phyloP scores from a whole-genome alignment of 2,329 filamentous ascomycete genomes.

The Lachnellula subtilissima region DNA sequence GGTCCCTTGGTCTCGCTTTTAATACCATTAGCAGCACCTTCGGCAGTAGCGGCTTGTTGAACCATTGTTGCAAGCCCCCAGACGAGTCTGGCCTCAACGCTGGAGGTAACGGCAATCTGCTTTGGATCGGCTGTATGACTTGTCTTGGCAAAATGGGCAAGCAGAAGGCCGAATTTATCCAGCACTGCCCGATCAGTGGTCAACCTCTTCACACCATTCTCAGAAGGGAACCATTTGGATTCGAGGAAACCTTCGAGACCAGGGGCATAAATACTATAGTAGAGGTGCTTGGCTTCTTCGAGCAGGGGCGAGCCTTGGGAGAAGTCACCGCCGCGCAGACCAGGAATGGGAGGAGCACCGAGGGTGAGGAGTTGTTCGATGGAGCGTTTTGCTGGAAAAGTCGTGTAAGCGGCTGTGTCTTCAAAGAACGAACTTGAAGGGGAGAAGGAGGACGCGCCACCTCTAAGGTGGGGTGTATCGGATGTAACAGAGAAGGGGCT shows the following conservation, averaged over 20 bases:
- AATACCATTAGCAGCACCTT: slow-evolving; percentile 20
- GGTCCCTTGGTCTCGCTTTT: slow-evolving; percentile 29
- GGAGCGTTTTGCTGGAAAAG: slow-evolving; percentile 55
- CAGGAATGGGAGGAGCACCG: slow-evolving; percentile 54
- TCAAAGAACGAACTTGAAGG: slow-evolving; percentile 28
- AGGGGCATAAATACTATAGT: slow-evolving; percentile 69
- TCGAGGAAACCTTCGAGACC: slow-evolving; percentile 75
- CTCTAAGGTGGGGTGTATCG: slow-evolving; percentile 44
- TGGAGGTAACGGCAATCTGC: slow-evolving; percentile 50
- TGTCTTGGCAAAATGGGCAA: slow-evolving; percentile 49
- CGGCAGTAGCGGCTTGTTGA: slow-evolving; percentile 21
- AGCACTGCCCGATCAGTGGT: slow-evolving; percentile 54
- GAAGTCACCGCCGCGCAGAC: slow-evolving; percentile 45
- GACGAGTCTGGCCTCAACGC: slow-evolving; percentile 54
- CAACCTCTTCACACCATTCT: slow-evolving; percentile 36
- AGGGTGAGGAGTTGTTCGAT: slow-evolving; percentile 67
- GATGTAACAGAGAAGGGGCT: slow-evolving; percentile 34
- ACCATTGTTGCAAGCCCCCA: slow-evolving; percentile 52
- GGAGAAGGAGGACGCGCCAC: slow-evolving; percentile 43
- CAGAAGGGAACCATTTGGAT: slow-evolving; percentile 70
- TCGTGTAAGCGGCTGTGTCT: slow-evolving; percentile 41
- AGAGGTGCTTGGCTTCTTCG: slow-evolving; percentile 67
- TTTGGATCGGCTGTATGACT: slow-evolving; percentile 42
- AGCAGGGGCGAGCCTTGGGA: slow-evolving; percentile 42
- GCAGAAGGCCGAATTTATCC: slow-evolving; percentile 62